Evolutionary conservation across 257 asterid species (phyloP), one percentile per base, ranked within the genome.

Genomic region (Mitragyna speciosa): DNA sequence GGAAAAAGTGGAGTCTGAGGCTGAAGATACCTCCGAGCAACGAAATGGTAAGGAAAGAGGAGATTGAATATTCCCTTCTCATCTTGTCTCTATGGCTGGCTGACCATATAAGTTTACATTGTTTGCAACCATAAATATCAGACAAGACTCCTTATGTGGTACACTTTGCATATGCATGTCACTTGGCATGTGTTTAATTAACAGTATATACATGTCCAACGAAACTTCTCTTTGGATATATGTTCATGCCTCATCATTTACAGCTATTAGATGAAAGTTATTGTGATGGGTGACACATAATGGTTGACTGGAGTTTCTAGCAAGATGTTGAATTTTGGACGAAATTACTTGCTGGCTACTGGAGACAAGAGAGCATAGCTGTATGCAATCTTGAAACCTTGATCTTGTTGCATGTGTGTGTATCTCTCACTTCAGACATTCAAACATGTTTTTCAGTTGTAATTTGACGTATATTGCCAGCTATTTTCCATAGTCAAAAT

Each of bases 31-130:
- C 14, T 33, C 74, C 39, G 81, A 83, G 86, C 76, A 73, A 63
- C 76, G 66, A 81, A 76, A 72, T 77, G 93, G 90, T 86, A 85
- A 61, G 85, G 36, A 33, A 6, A 52, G 67, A 78, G 47, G 45
- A 79, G 47, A 10, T 79, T 67, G 4, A 30, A 14, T 6, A 12
- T 30, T 26, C 24, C 17, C 19, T 51, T 22, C 0, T 59, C 28
- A 6, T 56, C 54, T 54, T 36, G 36, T 74, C 22, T 56, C 6
- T 43, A 43, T 43, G 48, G 10, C 48, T 43, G 10, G 48, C 9
- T 43, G 52, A 31, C 36, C 19, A 3, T 61, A 17, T 30, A 45
- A 6, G 17, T 26, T 66, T 48, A 24, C 64, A 59, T 12, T 72
- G 26, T 48, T 26, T 72, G 59, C 12, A 14, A 10, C 52, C 33